Evolutionary conservation across 371 early-diverging fungal genomes (phyloP).

Genomic region (Thermomucor indicae-seudaticae): DNA sequence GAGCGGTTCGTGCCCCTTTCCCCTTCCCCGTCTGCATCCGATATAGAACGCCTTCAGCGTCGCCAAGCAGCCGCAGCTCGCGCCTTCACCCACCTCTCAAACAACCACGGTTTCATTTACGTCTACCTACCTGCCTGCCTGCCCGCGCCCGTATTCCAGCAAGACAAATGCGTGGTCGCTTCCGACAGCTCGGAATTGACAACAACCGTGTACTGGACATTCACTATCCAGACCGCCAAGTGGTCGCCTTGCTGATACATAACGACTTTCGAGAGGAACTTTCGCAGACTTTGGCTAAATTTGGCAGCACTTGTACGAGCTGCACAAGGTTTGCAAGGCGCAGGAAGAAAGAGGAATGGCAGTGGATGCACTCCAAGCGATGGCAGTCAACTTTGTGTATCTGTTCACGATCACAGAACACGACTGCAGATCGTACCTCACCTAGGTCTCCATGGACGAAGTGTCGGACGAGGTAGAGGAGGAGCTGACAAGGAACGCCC

Average conservation of each 20-base stretch:
- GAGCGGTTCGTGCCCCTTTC: neutral
- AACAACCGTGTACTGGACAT: neutral
- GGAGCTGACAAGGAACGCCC: too few species aligned
- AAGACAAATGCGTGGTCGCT: neutral
- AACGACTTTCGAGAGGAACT: conserved; percentile 6
- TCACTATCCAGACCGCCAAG: conserved; percentile 1
- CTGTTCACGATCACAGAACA: too few species aligned
- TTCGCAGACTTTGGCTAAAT: neutral
- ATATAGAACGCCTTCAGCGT: neutral
- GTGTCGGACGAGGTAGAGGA: too few species aligned
- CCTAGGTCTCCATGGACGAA: too few species aligned
- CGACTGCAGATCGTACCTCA: too few species aligned
- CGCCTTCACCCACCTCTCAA: neutral
- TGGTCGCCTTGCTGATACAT: conserved; percentile 2
- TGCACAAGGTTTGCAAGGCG: too few species aligned
- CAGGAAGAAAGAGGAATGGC: too few species aligned
- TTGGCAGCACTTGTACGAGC: too few species aligned
- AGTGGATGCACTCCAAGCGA: too few species aligned
- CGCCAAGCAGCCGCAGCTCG: neutral
- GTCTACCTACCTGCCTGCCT: neutral
- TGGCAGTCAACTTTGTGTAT: too few species aligned
- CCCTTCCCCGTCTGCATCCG: neutral
- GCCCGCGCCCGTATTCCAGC: neutral
- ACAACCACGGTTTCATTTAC: neutral
- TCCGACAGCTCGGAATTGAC: neutral